Evolutionary conservation across 2,329 filamentous ascomycete genomes (phyloP).

Genomic region (Coleophoma eucalyptorum): DNA sequence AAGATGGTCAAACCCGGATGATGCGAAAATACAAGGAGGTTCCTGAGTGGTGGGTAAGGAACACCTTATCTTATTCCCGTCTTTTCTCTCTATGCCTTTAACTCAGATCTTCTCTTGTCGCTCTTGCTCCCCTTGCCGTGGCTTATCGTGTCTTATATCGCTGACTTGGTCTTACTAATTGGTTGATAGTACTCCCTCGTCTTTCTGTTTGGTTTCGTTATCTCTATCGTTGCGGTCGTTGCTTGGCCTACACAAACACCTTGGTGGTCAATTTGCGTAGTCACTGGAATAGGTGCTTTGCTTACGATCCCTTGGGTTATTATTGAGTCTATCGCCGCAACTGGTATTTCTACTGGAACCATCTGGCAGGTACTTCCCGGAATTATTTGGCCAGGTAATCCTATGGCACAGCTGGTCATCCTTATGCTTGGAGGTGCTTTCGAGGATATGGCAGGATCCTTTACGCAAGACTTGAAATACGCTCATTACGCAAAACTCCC

Average conservation of each 20-base stretch:
- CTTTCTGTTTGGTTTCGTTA: conserved; percentile 32
- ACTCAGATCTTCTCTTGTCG: too few species aligned
- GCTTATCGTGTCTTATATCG: too few species aligned
- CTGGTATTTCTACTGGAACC: conserved; percentile 29
- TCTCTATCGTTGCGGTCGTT: conserved; percentile 34
- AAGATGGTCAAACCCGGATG: conserved; percentile 47
- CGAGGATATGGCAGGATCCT: conserved; percentile 16
- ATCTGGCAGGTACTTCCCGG: too few species aligned
- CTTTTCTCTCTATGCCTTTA: too few species aligned
- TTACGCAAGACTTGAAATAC: conserved; percentile 29
- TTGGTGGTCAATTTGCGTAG: conserved; percentile 48
- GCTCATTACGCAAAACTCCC: conserved; percentile 30
- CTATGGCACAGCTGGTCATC: too few species aligned
- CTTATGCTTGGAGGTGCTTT: conserved; percentile 17
- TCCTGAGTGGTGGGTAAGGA: conserved; percentile 47
- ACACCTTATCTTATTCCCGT: conserved; percentile 28
- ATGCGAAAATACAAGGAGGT: conserved; percentile 52
- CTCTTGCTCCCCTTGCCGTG: too few species aligned
- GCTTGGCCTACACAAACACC: conserved; percentile 39
- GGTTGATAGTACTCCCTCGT: too few species aligned
- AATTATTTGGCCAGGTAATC: too few species aligned
- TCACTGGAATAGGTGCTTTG: conserved; percentile 39
- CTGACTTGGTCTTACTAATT: too few species aligned
- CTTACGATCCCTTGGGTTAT: conserved; percentile 43
- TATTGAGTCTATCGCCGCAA: conserved; percentile 43